Evolutionary conservation across 129 eudicot species (phyloP).

Genomic region (Dittrichia graveolens): DNA sequence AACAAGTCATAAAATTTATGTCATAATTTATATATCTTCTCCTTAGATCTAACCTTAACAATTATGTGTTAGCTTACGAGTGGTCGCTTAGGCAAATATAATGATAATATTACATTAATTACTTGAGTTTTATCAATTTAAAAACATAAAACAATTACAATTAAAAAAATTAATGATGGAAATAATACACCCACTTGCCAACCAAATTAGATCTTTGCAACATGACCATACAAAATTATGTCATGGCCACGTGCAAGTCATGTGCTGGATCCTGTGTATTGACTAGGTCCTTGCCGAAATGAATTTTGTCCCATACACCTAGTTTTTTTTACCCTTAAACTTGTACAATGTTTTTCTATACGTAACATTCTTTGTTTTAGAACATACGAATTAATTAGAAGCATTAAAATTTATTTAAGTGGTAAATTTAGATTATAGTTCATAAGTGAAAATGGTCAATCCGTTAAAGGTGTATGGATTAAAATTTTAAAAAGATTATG

Average conservation of each 20-base stretch:
- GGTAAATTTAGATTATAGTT: too few relatives aligned
- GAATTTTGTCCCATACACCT: slow-evolving; percentile 28
- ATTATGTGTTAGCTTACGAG: too few relatives aligned
- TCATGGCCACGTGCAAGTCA: slow-evolving; percentile 32
- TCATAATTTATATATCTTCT: too few relatives aligned
- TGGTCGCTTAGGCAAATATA: too few relatives aligned
- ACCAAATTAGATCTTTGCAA: slow-evolving; percentile 24
- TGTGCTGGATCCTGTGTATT: slow-evolving; percentile 28
- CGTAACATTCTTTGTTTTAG: too few relatives aligned
- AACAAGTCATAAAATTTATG: too few relatives aligned
- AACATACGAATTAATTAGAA: too few relatives aligned
- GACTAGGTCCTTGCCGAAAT: slow-evolving; percentile 12
- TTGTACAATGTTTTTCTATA: background rate
- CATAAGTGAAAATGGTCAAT: too few relatives aligned
- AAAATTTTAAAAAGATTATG: too few relatives aligned
- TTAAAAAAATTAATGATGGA: background rate
- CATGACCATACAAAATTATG: slow-evolving; percentile 11
- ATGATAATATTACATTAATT: background rate
- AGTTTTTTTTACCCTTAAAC: background rate
- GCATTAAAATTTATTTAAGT: too few relatives aligned
- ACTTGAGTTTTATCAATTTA: background rate
- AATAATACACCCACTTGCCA: slow-evolving; percentile 39
- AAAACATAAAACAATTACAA: background rate
- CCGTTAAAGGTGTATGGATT: too few relatives aligned
- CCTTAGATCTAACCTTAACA: too few relatives aligned